These are phyloP conservation scores for Hydrangea macrophylla DNA, from an alignment of 148 eudicot genomes.

Conservation along the genomic window DNA sequence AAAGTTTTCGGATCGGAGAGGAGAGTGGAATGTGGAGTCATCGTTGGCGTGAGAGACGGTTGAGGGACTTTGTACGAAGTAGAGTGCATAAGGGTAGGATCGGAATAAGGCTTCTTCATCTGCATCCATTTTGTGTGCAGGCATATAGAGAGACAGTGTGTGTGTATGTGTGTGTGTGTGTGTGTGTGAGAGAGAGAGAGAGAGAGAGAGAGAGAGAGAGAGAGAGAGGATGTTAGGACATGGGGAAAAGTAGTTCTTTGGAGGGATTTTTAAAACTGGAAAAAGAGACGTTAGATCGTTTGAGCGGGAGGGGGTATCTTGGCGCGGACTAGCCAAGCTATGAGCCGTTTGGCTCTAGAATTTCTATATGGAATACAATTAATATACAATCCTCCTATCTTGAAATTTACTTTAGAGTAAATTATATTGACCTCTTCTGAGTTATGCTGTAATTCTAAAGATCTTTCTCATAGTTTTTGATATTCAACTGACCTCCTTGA, in stretches of 20 bases:
- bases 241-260: not conserved
- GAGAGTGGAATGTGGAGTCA: slow-evolving; percentile 3
- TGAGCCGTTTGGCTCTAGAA: not conserved
- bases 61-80: slow-evolving; percentile 70
- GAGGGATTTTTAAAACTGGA: slow-evolving; percentile 22
- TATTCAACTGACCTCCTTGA: no score
- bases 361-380: no score
- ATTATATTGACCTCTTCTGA: no score
- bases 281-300: slow-evolving; percentile 3
- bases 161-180: not conserved
- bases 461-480: no score
- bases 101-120: slow-evolving; percentile 48
- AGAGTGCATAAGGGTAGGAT: slow-evolving; percentile 35
- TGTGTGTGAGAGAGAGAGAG: slow-evolving; percentile 3
- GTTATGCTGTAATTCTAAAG: no score
- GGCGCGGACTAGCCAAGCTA: not conserved
- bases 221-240: not conserved
- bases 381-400: no score
- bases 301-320: not conserved
- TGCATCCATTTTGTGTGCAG: slow-evolving; percentile 20
- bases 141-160: slow-evolving; percentile 10
- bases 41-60: slow-evolving; percentile 34
- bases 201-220: slow-evolving; percentile 9
- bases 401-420: no score
- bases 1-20: slow-evolving; percentile 12